Conservation (phyloP, 2,329 filamentous ascomycete species). For the Coniochaeta hoffmannii region DNA sequence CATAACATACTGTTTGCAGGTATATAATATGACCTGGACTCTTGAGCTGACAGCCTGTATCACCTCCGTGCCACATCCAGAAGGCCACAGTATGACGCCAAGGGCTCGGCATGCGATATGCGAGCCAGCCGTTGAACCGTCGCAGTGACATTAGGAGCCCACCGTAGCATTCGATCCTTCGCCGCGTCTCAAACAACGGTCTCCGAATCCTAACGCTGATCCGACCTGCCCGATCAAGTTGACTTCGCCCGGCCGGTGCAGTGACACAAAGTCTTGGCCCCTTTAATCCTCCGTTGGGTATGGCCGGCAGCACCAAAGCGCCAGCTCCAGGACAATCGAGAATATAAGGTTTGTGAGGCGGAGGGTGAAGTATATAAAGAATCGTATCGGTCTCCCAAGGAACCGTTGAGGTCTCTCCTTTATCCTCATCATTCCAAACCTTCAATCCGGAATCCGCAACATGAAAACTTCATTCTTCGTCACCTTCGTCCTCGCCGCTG, state of each 20-base stretch:
- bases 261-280: neutral
- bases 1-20: too few species aligned
- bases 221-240: neutral
- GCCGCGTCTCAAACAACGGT: neutral
- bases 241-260: neutral
- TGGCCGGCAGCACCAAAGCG: too few species aligned
- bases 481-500: neutral
- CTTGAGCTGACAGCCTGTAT: too few species aligned
- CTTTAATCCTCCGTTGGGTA: neutral
- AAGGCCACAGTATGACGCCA: neutral
- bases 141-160: neutral
- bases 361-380: neutral
- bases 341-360: too few species aligned
- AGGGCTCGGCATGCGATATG: neutral
- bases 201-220: neutral
- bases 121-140: neutral
- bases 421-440: neutral
- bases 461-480: neutral
- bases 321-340: too few species aligned
- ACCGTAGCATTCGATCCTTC: neutral
- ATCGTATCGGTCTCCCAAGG: neutral
- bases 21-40: too few species aligned
- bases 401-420: neutral
- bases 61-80: too few species aligned
- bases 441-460: neutral